Evolutionary conservation across 768 basidiomycete species (phyloP).

Genomic region (Russula sp.): DNA sequence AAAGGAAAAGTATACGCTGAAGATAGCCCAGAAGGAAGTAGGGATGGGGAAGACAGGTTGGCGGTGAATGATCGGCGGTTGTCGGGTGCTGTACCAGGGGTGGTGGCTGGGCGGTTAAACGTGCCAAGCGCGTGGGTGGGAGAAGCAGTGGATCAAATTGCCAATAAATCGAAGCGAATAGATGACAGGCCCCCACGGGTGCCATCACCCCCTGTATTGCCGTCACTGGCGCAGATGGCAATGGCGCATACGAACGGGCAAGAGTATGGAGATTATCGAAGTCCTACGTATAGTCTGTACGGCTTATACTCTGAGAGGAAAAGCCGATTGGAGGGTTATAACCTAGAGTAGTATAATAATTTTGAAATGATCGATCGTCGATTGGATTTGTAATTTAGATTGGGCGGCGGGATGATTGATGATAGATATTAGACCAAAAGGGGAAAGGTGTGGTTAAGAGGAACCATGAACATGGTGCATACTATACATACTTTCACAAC

Average conservation of each 20-base stretch:
- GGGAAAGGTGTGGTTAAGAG: background rate
- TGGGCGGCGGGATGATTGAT: no score
- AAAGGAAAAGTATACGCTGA: slow-evolving; percentile 13
- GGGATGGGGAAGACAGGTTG: slow-evolving; percentile 22
- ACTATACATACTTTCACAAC: no score
- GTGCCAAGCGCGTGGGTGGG: slow-evolving; percentile 10
- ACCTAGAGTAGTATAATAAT: background rate
- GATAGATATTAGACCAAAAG: background rate
- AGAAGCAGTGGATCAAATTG: slow-evolving; percentile 30
- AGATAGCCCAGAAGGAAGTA: slow-evolving; percentile 27
- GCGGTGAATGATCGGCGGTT: background rate
- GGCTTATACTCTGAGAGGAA: slow-evolving; percentile 64
- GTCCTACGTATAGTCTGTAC: slow-evolving; percentile 81
- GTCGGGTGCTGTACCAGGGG: background rate
- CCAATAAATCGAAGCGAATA: slow-evolving; percentile 31
- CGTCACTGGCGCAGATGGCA: slow-evolving; percentile 74
- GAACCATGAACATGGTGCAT: background rate
- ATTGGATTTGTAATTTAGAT: slow-evolving; percentile 8
- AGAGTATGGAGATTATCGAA: slow-evolving; percentile 60
- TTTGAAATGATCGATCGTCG: background rate
- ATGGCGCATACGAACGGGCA: slow-evolving; percentile 57
- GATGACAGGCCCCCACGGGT: slow-evolving; percentile 68
- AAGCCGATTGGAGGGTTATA: slow-evolving; percentile 34
- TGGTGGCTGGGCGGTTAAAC: background rate
- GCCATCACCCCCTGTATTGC: slow-evolving; percentile 71